A percentile compares a stretch with the other conserved stretches of the same genome.
Evolutionary conservation across 768 basidiomycete species (phyloP).

Genomic region (Lactifluus subvellereus): DNA sequence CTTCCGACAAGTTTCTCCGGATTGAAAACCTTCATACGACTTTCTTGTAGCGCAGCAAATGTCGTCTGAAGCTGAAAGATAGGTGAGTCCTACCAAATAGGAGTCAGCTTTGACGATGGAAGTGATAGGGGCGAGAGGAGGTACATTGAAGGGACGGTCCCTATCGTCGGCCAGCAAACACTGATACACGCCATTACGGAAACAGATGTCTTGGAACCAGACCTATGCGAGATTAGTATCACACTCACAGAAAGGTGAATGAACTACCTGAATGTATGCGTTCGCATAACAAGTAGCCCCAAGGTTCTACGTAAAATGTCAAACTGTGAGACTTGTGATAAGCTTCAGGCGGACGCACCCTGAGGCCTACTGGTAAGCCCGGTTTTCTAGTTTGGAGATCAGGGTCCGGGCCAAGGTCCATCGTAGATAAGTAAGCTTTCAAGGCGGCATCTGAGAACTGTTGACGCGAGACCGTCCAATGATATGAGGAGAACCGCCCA

Average conservation of each 20-base stretch:
- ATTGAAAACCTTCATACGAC: slow-evolving; percentile 67
- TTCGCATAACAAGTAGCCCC: slow-evolving; percentile 98
- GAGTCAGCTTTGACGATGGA: neutral
- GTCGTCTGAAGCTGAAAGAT: slow-evolving; percentile 73
- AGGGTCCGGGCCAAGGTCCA: slow-evolving; percentile 20
- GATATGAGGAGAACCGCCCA: slow-evolving; percentile 29
- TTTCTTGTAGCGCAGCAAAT: slow-evolving; percentile 80
- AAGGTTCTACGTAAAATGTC: slow-evolving; percentile 58
- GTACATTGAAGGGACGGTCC: slow-evolving; percentile 41
- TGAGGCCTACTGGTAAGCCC: slow-evolving; percentile 64
- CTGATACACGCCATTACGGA: slow-evolving; percentile 77
- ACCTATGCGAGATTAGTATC: slow-evolving; percentile 45
- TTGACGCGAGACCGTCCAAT: slow-evolving; percentile 2
- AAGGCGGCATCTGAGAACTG: slow-evolving; percentile 12
- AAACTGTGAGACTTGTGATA: slow-evolving; percentile 4
- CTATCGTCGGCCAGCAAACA: slow-evolving; percentile 56
- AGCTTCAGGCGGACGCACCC: slow-evolving; percentile 38
- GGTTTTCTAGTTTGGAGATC: slow-evolving; percentile 10
- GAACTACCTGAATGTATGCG: slow-evolving; percentile 76
- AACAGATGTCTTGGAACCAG: slow-evolving; percentile 84
- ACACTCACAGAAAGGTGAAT: neutral
- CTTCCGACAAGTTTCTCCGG: slow-evolving; percentile 82
- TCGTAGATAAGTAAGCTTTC: slow-evolving; percentile 28
- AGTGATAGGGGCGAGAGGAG: neutral
- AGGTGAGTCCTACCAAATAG: slow-evolving; percentile 56